A percentile compares a stretch with the other conserved stretches of the same genome.
Evolutionary conservation across 257 asterid genomes (phyloP).

Genomic region (Schizonepeta tenuifolia): DNA sequence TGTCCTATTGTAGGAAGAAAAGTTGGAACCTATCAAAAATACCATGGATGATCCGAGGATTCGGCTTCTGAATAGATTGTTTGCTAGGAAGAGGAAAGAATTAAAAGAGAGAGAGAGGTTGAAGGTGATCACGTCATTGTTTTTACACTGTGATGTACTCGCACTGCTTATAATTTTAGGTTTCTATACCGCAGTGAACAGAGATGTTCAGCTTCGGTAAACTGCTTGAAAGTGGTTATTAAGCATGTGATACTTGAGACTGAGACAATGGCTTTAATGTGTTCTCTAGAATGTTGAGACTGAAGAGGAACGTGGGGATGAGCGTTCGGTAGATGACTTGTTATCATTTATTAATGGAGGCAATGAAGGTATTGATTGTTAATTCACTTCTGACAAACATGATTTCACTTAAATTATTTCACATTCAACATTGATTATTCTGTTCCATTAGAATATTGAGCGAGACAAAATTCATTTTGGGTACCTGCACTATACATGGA

Average conservation of each 20-base stretch:
- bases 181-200: constrained; percentile 25
- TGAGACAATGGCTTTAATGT: constrained; percentile 35
- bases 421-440: neutral
- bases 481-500: neutral
- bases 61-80: constrained; percentile 82
- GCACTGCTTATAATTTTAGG: constrained; percentile 23
- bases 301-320: constrained; percentile 87
- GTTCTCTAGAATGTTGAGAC: constrained; percentile 64
- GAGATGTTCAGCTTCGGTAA: constrained; percentile 30
- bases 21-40: constrained; percentile 92
- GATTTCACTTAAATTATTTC: constrained; percentile 2
- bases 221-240: constrained; percentile 34
- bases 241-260: constrained; percentile 35
- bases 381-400: constrained; percentile 1
- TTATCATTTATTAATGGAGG: constrained; percentile 85
- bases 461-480: neutral
- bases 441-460: constrained; percentile 15
- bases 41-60: constrained; percentile 94
- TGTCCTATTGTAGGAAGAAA: constrained; percentile 76
- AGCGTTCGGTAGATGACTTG: constrained; percentile 94
- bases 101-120: constrained; percentile 75
- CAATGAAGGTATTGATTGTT: constrained; percentile 58
- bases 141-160: constrained; percentile 28
- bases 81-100: constrained; percentile 95
- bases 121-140: constrained; percentile 58